Percentiles rank a stretch among this genome's conserved stretches.
Conservation (phyloP, 164 flowering plant genomes). For the Echeveria elegans region DNA sequence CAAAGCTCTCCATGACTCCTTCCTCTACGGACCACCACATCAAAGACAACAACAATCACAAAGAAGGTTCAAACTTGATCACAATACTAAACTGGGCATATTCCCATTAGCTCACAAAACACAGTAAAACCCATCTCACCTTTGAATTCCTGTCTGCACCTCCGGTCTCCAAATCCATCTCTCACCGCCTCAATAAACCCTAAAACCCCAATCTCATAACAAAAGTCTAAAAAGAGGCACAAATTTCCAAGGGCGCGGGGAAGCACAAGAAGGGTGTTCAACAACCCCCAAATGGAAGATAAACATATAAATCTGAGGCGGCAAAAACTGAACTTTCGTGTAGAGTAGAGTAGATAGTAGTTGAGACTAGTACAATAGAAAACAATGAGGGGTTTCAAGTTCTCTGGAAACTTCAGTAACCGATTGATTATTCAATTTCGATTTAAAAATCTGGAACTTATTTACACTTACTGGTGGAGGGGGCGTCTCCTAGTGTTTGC, state of each 20-base stretch:
- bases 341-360: not conserved
- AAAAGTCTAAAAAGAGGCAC: not conserved
- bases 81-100: not conserved
- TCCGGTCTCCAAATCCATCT: conserved; percentile 64
- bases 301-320: not conserved
- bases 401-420: not conserved
- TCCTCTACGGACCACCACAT: conserved; percentile 41
- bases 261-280: not conserved
- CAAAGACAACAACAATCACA: conserved; percentile 4
- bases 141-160: conserved; percentile 23
- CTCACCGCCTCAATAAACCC: not conserved
- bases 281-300: not conserved
- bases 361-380: conserved; percentile 1
- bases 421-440: not conserved
- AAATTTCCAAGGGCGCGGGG: not conserved
- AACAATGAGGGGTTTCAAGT: not conserved
- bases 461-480: too few species aligned
- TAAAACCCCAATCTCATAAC: conserved; percentile 1
- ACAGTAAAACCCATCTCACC: conserved; percentile 30
- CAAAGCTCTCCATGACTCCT: conserved; percentile 77
- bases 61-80: not conserved
- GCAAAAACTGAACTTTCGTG: not conserved
- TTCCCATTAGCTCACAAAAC: not conserved
- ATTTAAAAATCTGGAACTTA: too few species aligned
- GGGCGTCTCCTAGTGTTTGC: too few species aligned